Conservation (phyloP, 306 rosid species). For the Rubus parviflorus region DNA sequence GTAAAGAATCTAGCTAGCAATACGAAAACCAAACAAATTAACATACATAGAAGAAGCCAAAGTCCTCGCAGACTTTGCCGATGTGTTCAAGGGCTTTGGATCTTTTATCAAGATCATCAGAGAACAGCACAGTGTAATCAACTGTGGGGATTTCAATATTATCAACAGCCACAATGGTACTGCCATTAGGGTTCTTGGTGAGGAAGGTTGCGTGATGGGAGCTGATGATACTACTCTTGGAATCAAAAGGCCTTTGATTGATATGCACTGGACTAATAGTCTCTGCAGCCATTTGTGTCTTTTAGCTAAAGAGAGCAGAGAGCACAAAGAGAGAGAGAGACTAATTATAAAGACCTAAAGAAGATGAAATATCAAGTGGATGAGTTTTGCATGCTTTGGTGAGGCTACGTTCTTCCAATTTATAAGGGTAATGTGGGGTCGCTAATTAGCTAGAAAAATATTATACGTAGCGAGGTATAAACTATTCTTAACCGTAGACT, state of each 20-base stretch:
- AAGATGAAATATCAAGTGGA: not conserved
- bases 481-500: not conserved
- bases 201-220: not conserved
- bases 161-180: not conserved
- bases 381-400: not conserved
- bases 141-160: conserved; percentile 22
- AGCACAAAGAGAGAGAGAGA: not conserved
- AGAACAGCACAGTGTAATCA: conserved; percentile 25
- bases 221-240: not conserved
- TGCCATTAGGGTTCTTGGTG: not conserved
- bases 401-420: not conserved
- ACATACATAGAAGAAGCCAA: conserved; percentile 30
- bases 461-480: not conserved
- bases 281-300: not conserved
- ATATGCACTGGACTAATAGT: not conserved
- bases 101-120: conserved; percentile 12
- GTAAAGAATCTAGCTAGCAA: not conserved
- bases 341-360: not conserved
- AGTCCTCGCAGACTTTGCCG: conserved; percentile 20
- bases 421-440: conserved; percentile 2
- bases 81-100: conserved; percentile 10
- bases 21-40: not conserved
- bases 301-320: not conserved
- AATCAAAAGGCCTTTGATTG: not conserved
- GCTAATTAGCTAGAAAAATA: not conserved